These are phyloP conservation scores for Fusarium dimerum DNA, from an alignment of 2,329 filamentous ascomycete genomes.

Conservation along the genomic window DNA sequence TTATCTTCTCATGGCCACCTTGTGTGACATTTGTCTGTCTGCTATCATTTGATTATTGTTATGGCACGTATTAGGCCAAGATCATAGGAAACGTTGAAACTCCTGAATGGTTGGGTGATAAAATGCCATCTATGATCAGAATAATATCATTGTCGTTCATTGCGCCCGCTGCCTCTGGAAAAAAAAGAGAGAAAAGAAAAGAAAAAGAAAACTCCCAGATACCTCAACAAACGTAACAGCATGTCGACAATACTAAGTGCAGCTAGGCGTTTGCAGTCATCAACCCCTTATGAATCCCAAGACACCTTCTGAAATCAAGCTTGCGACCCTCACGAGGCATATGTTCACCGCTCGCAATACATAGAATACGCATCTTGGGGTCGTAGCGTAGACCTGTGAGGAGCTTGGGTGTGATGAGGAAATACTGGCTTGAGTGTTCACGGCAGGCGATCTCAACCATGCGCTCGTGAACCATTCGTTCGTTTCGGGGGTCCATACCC, in stretches of 20 bases:
- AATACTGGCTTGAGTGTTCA: constrained; percentile 81
- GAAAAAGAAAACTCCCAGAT: no score
- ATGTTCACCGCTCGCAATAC: constrained; percentile 86
- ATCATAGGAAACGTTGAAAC: no score
- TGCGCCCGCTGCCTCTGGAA: no score
- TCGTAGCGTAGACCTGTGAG: constrained; percentile 85
- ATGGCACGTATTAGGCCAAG: neutral
- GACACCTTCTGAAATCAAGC: constrained; percentile 50
- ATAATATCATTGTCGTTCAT: no score
- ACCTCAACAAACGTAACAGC: neutral
- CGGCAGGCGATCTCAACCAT: constrained; percentile 97
- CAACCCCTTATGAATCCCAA: constrained; percentile 44
- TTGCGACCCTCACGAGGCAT: constrained; percentile 57
- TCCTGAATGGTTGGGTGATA: no score
- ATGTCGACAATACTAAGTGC: neutral
- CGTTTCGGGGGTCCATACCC: constrained; percentile 98
- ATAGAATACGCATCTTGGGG: constrained; percentile 86
- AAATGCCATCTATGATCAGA: no score
- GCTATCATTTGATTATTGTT: neutral
- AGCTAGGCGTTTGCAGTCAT: constrained; percentile 34
- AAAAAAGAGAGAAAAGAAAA: no score
- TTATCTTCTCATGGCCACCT: no score
- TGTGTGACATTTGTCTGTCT: neutral
- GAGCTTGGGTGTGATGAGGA: constrained; percentile 96
- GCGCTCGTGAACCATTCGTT: constrained; percentile 95